Evolutionary conservation across 1,284 basidiomycete genomes (phyloP).

Genomic region (Cystobasidium pallidum): DNA sequence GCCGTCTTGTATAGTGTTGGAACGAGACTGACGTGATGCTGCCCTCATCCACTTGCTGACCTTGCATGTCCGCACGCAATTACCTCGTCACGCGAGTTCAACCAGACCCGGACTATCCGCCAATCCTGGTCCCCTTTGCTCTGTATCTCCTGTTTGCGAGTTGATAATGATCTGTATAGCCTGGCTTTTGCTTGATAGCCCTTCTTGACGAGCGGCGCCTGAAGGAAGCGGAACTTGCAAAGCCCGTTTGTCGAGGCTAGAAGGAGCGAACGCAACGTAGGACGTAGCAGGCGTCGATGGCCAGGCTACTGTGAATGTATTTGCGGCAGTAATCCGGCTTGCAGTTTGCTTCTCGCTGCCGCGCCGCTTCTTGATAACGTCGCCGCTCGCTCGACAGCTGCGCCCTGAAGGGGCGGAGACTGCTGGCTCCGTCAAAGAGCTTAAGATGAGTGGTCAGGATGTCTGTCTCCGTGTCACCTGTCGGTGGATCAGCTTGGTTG

Average conservation of each 20-base stretch:
- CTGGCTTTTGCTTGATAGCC: neutral
- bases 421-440: neutral
- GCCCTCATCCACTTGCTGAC: conserved; percentile 13
- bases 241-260: no score
- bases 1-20: neutral
- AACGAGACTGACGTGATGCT: conserved; percentile 27
- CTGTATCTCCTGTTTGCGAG: neutral
- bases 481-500: neutral
- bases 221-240: neutral
- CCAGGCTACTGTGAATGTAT: neutral
- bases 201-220: neutral
- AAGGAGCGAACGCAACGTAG: no score
- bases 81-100: neutral
- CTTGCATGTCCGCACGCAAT: neutral
- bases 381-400: conserved; percentile 3
- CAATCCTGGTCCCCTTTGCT: neutral
- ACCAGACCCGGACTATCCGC: neutral
- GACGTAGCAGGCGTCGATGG: neutral
- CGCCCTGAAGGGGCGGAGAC: conserved; percentile 23
- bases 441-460: neutral
- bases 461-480: neutral
- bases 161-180: neutral
- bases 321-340: no score
- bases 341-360: neutral
- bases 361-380: neutral